Percentiles rank a stretch among this genome's conserved stretches.
phyloP scores from a whole-genome alignment of 805 yeast genomes.

The Jamesozyma lodderae region DNA sequence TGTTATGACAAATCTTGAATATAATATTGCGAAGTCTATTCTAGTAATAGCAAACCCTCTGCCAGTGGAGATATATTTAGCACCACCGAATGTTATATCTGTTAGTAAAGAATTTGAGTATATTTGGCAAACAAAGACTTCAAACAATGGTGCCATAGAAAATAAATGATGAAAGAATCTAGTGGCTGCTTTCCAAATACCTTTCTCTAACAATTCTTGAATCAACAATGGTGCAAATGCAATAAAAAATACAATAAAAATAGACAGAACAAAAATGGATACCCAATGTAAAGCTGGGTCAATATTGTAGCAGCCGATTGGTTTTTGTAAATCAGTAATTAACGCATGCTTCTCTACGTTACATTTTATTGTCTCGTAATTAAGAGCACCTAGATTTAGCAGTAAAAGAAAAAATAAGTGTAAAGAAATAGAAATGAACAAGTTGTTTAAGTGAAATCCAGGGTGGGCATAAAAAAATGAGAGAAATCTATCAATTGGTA shows the following conservation, averaged over 20 bases:
- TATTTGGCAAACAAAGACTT: slow-evolving; percentile 90
- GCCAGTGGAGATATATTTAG: slow-evolving; percentile 85
- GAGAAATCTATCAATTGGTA: slow-evolving; percentile 81
- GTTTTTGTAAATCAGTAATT: slow-evolving; percentile 61
- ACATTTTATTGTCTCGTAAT: slow-evolving; percentile 64
- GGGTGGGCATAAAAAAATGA: slow-evolving; percentile 96
- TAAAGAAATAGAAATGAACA: slow-evolving; percentile 80
- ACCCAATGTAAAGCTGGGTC: slow-evolving; percentile 89
- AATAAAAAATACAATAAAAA: slow-evolving; percentile 86
- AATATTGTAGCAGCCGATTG: slow-evolving; percentile 78
- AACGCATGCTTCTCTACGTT: slow-evolving; percentile 56
- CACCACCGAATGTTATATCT: slow-evolving; percentile 85
- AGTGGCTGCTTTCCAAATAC: slow-evolving; percentile 61
- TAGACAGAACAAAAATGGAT: slow-evolving; percentile 75
- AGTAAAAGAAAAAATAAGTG: slow-evolving; percentile 76
- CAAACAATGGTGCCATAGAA: slow-evolving; percentile 84
- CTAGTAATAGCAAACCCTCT: slow-evolving; percentile 88
- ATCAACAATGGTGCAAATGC: slow-evolving; percentile 81
- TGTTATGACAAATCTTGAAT: slow-evolving; percentile 64
- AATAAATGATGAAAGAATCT: slow-evolving; percentile 68
- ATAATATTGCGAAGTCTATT: slow-evolving; percentile 58
- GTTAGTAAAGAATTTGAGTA: slow-evolving; percentile 70
- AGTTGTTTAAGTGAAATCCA: slow-evolving; percentile 87
- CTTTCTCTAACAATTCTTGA: slow-evolving; percentile 83
- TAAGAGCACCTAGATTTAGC: slow-evolving; percentile 70